A percentile compares a stretch with the other conserved stretches of the same genome.
Conservation (phyloP, 2,329 filamentous ascomycete species). For the Phialocephala subalpina region DNA sequence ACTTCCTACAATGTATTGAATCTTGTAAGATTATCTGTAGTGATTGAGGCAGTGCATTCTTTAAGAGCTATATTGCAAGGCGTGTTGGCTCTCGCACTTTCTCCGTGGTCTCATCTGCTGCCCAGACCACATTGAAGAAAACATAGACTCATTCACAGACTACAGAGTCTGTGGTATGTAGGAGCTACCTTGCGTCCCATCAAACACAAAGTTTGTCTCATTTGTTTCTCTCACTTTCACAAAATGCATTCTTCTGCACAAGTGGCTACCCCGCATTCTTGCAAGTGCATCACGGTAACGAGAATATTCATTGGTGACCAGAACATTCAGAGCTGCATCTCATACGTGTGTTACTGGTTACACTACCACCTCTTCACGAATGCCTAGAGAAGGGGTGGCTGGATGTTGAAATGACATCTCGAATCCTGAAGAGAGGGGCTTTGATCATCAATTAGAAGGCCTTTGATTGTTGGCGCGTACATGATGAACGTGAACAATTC, state of each 20-base stretch:
- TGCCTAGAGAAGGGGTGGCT: background rate
- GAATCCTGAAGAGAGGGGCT: no score
- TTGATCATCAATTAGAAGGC: background rate
- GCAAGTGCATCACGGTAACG: background rate
- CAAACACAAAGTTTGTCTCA: background rate
- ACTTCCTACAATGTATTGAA: background rate
- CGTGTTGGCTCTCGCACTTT: background rate
- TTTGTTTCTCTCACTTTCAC: background rate
- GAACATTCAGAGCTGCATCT: background rate
- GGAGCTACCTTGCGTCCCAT: background rate
- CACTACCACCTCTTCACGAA: background rate
- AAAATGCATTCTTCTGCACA: background rate
- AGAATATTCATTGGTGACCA: background rate
- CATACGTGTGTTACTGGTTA: background rate
- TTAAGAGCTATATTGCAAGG: background rate
- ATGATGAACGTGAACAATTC: no score
- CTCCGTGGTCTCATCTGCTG: background rate
- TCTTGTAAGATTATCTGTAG: background rate
- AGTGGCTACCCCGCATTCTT: background rate
- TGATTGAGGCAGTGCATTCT: background rate
- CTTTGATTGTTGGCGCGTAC: background rate
- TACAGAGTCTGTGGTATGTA: no score
- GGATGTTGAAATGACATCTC: background rate
- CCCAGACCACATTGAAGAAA: no score
- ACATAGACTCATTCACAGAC: no score